phyloP scores from a whole-genome alignment of 805 yeast species.

The Cyberlindnera mississippiensis region DNA sequence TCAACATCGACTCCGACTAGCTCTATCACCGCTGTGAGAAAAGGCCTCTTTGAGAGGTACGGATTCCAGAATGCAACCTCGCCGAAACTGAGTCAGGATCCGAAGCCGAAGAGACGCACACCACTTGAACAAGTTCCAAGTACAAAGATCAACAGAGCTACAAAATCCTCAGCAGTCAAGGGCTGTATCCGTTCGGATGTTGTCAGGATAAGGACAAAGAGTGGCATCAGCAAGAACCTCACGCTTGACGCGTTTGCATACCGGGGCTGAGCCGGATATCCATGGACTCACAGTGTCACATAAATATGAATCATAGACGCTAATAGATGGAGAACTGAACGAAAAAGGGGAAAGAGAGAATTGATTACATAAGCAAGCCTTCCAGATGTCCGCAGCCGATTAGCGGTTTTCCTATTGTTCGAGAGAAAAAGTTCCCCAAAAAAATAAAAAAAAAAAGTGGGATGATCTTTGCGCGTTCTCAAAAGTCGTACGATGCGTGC shows the following conservation, averaged over 20 bases:
- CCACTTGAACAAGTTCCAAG: background rate
- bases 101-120: too few species aligned
- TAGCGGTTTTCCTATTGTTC: constrained; percentile 2
- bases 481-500: constrained; percentile 11
- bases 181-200: background rate
- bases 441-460: constrained; percentile 9
- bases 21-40: background rate
- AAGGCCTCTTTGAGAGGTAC: constrained; percentile 15
- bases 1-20: background rate
- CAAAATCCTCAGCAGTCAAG: background rate
- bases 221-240: constrained; percentile 7
- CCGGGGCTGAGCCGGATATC: background rate
- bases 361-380: too few species aligned
- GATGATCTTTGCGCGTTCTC: constrained; percentile 13
- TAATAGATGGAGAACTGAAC: too few species aligned
- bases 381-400: too few species aligned
- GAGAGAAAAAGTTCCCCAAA: background rate
- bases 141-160: background rate
- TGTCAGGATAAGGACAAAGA: constrained; percentile 8
- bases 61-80: constrained; percentile 9
- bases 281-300: too few species aligned
- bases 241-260: constrained; percentile 23
- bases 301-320: too few species aligned
- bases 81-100: too few species aligned
- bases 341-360: too few species aligned